Percentiles rank a stretch among this genome's conserved stretches.
Conservation (phyloP, 257 asterid species). For the Nicotiana tomentosiformis region DNA sequence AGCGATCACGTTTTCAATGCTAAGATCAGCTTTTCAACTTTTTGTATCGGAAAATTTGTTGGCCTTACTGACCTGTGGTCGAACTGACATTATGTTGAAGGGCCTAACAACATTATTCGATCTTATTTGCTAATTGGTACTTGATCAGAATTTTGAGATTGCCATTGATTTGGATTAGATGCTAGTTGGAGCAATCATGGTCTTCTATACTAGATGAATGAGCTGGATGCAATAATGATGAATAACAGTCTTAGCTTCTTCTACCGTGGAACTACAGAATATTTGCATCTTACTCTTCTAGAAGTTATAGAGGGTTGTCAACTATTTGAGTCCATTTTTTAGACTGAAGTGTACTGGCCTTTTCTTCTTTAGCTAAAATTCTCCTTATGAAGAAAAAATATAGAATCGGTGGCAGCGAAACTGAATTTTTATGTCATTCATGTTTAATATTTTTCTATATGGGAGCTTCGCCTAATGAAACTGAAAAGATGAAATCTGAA, state of each 20-base stretch:
- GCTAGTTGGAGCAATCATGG: background rate
- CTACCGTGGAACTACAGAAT: background rate
- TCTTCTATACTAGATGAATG: background rate
- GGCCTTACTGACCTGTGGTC: background rate
- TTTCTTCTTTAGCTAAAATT: background rate
- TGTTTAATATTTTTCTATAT: background rate
- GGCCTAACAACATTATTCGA: background rate
- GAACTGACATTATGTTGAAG: background rate
- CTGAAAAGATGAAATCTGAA: background rate
- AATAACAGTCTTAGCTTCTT: background rate
- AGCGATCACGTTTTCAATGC: background rate
- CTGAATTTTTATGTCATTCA: background rate
- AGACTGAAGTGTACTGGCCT: background rate
- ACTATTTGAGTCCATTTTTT: background rate
- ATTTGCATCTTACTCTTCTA: background rate
- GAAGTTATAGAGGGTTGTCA: background rate
- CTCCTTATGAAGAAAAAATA: background rate
- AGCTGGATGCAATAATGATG: background rate
- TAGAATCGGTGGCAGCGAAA: background rate
- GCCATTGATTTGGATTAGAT: background rate
- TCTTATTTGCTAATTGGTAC: background rate
- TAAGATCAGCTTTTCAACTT: constrained; percentile 1
- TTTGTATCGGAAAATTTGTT: background rate
- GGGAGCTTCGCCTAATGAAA: background rate
- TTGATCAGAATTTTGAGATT: background rate